phyloP scores from a whole-genome alignment of 2,329 filamentous ascomycete genomes.

The Aspergillus sp. region DNA sequence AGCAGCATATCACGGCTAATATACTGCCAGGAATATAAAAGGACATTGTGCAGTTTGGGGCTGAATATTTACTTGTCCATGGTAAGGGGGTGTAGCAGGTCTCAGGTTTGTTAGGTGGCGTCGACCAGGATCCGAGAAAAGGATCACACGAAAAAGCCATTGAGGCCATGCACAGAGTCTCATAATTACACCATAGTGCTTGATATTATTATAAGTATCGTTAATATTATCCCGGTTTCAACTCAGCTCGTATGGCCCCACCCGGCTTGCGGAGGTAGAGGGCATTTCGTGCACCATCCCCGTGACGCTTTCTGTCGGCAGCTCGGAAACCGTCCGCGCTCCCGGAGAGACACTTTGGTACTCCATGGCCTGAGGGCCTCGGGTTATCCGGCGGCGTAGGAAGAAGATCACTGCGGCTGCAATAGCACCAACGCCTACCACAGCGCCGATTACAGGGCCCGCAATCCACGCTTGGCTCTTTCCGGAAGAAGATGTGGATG shows the following conservation, averaged over 20 bases:
- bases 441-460: background rate
- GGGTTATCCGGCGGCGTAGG: background rate
- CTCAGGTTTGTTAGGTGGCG: too few species aligned
- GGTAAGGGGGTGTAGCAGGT: too few species aligned
- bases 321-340: background rate
- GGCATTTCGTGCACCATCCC: background rate
- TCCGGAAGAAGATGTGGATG: background rate
- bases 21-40: too few species aligned
- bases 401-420: background rate
- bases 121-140: too few species aligned
- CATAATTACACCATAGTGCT: too few species aligned
- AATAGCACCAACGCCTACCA: background rate
- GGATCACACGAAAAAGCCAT: too few species aligned
- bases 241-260: background rate
- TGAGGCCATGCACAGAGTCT: too few species aligned
- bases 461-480: background rate
- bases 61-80: too few species aligned
- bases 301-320: background rate
- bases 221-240: background rate
- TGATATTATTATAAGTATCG: too few species aligned
- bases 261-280: background rate
- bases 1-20: too few species aligned
- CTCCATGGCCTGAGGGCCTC: background rate
- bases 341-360: background rate
- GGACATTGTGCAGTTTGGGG: too few species aligned